Percentiles rank a stretch among this genome's conserved stretches.
Conservation (phyloP, 768 basidiomycete species). For the Harrya chromipes region DNA sequence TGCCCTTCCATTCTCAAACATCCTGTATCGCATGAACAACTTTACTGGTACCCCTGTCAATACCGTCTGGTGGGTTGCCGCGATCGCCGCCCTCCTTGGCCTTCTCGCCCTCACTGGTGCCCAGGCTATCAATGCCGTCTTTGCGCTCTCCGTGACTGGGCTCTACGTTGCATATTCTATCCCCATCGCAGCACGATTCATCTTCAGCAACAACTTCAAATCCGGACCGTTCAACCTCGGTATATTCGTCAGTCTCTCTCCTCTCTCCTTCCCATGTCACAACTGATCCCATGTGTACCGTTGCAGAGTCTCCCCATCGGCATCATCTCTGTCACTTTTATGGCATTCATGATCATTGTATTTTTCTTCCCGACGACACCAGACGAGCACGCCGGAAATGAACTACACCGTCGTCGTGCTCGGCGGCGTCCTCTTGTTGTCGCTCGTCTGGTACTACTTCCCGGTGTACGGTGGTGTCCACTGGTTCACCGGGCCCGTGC, state of each 20-base stretch:
- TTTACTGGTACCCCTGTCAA: conserved; percentile 55
- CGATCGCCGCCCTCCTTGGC: conserved; percentile 42
- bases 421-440: conserved; percentile 54
- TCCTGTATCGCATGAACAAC: conserved; percentile 53
- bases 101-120: conserved; percentile 54
- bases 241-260: conserved; percentile 33
- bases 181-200: conserved; percentile 49
- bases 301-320: conserved; percentile 56
- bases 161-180: conserved; percentile 48
- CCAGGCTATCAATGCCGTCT: conserved; percentile 56
- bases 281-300: no score
- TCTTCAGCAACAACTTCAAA: conserved; percentile 43
- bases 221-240: conserved; percentile 51
- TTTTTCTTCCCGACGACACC: conserved; percentile 63
- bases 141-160: conserved; percentile 48
- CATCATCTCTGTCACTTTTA: conserved; percentile 54
- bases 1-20: conserved; percentile 55
- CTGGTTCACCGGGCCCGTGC: conserved; percentile 72
- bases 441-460: conserved; percentile 64
- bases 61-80: conserved; percentile 52
- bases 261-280: no score
- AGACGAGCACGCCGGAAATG: conserved; percentile 49
- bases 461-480: conserved; percentile 65
- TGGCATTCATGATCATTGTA: conserved; percentile 60
- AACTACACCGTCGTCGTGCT: conserved; percentile 72